Conservation (phyloP, 2,329 filamentous ascomycete genomes). For the Sporothrix sp. region DNA sequence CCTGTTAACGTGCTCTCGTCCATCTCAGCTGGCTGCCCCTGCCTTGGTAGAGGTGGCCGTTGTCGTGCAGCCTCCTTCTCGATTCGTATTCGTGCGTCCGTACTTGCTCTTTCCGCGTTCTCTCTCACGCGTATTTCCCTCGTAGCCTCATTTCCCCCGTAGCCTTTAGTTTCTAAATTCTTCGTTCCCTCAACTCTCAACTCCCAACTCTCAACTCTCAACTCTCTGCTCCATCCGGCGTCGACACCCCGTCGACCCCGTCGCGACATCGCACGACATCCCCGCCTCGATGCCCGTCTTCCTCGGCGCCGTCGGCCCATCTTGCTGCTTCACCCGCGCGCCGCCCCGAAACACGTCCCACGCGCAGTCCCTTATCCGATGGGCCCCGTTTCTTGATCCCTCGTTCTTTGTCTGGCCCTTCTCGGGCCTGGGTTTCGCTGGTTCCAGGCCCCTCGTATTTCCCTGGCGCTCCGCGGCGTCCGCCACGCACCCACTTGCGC, state of each 20-base stretch:
- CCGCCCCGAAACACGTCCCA: constrained; percentile 4
- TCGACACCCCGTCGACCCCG: neutral
- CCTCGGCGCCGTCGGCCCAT: no score
- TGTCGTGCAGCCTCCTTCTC: constrained; percentile 2
- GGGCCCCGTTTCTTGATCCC: neutral
- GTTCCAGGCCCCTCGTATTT: neutral
- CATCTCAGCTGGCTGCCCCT: no score
- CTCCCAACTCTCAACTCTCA: neutral
- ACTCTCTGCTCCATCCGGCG: neutral
- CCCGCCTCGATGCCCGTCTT: neutral
- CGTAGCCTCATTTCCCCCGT: neutral
- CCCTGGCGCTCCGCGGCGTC: neutral
- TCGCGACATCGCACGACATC: neutral
- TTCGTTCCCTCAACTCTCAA: neutral
- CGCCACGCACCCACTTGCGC: constrained; percentile 1
- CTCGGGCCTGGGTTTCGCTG: no score
- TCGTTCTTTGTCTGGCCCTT: neutral
- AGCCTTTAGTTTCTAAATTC: neutral
- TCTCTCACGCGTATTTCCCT: neutral
- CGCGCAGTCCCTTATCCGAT: neutral
- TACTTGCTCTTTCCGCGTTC: neutral
- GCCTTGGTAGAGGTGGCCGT: no score
- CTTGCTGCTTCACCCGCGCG: no score
- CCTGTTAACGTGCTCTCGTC: no score
- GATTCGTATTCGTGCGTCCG: constrained; percentile 1